Conservation (phyloP, 805 yeast genomes). For the Ogataea minuta region DNA sequence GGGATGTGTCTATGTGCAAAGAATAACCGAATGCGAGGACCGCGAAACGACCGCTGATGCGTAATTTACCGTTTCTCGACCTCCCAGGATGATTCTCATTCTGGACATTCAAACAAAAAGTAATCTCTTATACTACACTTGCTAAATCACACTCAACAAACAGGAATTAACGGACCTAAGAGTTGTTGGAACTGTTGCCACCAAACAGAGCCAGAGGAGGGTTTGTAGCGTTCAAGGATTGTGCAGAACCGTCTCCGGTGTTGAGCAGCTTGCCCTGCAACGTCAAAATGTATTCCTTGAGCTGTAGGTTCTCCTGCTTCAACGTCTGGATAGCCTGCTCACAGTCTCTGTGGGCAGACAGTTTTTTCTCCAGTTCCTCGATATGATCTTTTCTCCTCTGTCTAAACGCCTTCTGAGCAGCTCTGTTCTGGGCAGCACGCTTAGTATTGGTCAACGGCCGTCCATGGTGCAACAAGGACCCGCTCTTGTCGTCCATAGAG, state of each 20-base stretch:
- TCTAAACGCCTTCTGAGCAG: slow-evolving; percentile 90
- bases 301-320: slow-evolving; percentile 64
- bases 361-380: slow-evolving; percentile 73
- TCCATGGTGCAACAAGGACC: slow-evolving; percentile 25
- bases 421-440: slow-evolving; percentile 89
- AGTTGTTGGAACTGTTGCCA: slow-evolving; percentile 7
- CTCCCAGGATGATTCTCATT: slow-evolving; percentile 13
- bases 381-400: slow-evolving; percentile 79
- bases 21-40: slow-evolving; percentile 11
- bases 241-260: slow-evolving; percentile 10
- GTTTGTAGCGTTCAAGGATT: slow-evolving; percentile 9
- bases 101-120: slow-evolving; percentile 10
- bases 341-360: slow-evolving; percentile 59
- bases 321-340: slow-evolving; percentile 65
- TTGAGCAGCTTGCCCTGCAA: slow-evolving; percentile 63
- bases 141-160: slow-evolving; percentile 1
- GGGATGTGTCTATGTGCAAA: slow-evolving; percentile 35
- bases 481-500: slow-evolving; percentile 20
- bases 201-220: slow-evolving; percentile 23
- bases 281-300: slow-evolving; percentile 69
- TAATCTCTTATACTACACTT: slow-evolving; percentile 6
- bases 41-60: slow-evolving; percentile 6
- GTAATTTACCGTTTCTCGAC: slow-evolving; percentile 1
- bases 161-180: not conserved
- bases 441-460: slow-evolving; percentile 61